Percentiles rank a stretch among this genome's conserved stretches.
Conservation (phyloP, 2,329 filamentous ascomycete genomes). For the Phialocephala sp. region DNA sequence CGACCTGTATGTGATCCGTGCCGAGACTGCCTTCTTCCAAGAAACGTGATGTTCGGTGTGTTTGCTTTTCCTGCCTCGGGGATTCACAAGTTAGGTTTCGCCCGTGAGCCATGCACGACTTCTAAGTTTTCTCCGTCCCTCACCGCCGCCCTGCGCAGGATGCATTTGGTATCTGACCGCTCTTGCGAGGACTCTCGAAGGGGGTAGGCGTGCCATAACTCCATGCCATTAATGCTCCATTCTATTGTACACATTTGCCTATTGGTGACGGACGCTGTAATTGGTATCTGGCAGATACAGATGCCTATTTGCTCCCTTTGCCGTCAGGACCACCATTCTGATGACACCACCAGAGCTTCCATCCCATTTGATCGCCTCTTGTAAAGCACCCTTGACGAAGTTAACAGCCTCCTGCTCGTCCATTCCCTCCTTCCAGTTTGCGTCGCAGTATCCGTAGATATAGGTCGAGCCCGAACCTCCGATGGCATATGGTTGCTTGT, state of each 20-base stretch:
- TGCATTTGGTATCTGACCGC: conserved; percentile 29
- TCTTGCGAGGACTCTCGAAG: conserved; percentile 18
- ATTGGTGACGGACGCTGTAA: conserved; percentile 60
- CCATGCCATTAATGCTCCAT: conserved; percentile 40
- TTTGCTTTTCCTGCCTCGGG: conserved; percentile 19
- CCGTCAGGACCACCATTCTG: conserved; percentile 94
- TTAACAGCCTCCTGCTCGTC: conserved; percentile 86
- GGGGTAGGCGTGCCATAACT: conserved; percentile 28
- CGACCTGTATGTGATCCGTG: conserved; percentile 17
- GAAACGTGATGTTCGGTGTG: conserved; percentile 1
- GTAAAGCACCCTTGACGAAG: conserved; percentile 90
- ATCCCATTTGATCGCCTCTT: conserved; percentile 99
- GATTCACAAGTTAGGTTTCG: neutral
- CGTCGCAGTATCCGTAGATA: conserved; percentile 98
- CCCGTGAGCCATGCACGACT: conserved; percentile 8
- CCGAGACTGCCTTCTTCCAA: neutral
- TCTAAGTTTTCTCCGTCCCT: conserved; percentile 19
- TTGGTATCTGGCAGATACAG: conserved; percentile 92
- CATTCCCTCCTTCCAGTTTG: conserved; percentile 95
- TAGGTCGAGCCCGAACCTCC: conserved; percentile 97
- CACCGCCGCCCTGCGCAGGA: conserved; percentile 29
- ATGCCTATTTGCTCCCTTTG: conserved; percentile 87
- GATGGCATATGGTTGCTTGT: conserved; percentile 96
- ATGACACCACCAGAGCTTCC: conserved; percentile 98
- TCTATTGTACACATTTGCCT: conserved; percentile 55